phyloP scores from a whole-genome alignment of 768 basidiomycete genomes.

The Suillus weaverae region DNA sequence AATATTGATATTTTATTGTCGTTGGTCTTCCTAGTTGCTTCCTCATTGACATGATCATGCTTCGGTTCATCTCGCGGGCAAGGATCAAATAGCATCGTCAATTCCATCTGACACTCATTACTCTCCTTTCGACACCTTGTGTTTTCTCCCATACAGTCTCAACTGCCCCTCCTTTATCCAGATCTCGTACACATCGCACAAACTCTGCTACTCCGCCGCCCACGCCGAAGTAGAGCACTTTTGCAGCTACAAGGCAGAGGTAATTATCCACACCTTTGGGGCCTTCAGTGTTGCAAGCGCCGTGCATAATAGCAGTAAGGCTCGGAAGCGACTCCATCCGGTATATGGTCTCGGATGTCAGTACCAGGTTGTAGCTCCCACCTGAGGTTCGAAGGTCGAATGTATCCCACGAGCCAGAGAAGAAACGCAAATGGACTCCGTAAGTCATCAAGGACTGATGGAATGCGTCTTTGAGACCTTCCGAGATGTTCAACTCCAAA shows the following conservation, averaged over 20 bases:
- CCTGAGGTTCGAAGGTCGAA: slow-evolving; percentile 40
- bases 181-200: slow-evolving; percentile 48
- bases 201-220: slow-evolving; percentile 87
- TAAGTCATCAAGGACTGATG: slow-evolving; percentile 50
- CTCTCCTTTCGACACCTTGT: slow-evolving; percentile 69
- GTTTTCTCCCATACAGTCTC: slow-evolving; percentile 65
- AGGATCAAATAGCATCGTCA: not conserved
- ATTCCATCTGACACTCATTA: slow-evolving; percentile 64
- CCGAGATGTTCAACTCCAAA: slow-evolving; percentile 61
- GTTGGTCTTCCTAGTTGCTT: not conserved
- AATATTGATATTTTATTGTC: not conserved
- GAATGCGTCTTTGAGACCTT: slow-evolving; percentile 67
- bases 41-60: not conserved
- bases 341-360: slow-evolving; percentile 96
- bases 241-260: slow-evolving; percentile 81
- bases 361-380: slow-evolving; percentile 63
- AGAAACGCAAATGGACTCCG: slow-evolving; percentile 68
- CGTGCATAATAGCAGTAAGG: slow-evolving; percentile 54
- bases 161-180: slow-evolving; percentile 41
- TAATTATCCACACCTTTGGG: slow-evolving; percentile 12
- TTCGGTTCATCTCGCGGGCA: not conserved
- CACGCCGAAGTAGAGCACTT: slow-evolving; percentile 93
- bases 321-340: slow-evolving; percentile 59
- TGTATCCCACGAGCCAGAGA: slow-evolving; percentile 77
- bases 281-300: slow-evolving; percentile 30